Percentiles rank a stretch among this genome's conserved stretches.
Evolutionary conservation across 2,329 filamentous ascomycete species (phyloP).

Genomic region (Aspergillus sp.): DNA sequence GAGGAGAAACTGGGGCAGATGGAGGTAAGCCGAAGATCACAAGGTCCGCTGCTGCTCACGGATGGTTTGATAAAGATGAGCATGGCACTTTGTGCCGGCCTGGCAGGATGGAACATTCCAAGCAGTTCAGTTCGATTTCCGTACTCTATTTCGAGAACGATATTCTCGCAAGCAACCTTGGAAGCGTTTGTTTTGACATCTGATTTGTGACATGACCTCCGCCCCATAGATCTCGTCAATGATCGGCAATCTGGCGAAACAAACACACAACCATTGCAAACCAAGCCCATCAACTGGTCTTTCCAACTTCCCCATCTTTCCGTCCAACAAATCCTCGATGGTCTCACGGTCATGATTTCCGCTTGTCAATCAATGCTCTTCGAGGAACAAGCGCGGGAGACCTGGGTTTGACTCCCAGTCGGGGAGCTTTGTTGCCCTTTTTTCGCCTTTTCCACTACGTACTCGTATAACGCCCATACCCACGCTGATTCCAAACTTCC

Average conservation of each 20-base stretch:
- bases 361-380: conserved; percentile 17
- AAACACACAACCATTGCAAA: too few relatives aligned
- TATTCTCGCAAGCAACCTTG: too few relatives aligned
- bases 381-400: conserved; percentile 6
- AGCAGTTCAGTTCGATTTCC: too few relatives aligned
- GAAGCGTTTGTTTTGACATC: too few relatives aligned
- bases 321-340: conserved; percentile 16
- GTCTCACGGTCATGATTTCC: conserved; percentile 23
- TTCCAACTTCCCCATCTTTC: too few relatives aligned
- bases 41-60: not conserved
- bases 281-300: too few relatives aligned
- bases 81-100: not conserved
- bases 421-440: conserved; percentile 1
- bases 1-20: not conserved
- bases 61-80: conserved; percentile 3
- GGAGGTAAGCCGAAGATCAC: not conserved
- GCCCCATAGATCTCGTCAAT: not conserved
- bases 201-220: too few relatives aligned
- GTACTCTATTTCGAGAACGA: too few relatives aligned
- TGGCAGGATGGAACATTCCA: too few relatives aligned
- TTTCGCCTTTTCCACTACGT: not conserved
- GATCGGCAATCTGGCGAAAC: not conserved
- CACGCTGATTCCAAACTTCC: too few relatives aligned
- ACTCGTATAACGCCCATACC: not conserved
- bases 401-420: conserved; percentile 11